phyloP scores from a whole-genome alignment of 768 basidiomycete species.

The Panus rudis region DNA sequence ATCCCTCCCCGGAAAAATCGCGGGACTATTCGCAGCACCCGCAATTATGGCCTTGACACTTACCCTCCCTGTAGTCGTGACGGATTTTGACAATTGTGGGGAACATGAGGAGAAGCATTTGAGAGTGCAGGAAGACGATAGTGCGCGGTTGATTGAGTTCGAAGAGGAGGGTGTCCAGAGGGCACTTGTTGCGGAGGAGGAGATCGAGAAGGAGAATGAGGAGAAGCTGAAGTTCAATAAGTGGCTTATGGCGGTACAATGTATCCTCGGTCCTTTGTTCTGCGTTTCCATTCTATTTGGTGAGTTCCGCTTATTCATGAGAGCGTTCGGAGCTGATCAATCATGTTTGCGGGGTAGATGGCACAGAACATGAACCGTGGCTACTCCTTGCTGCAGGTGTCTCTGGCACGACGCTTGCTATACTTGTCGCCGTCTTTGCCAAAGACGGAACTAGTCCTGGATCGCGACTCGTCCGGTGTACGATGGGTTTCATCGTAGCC shows the following conservation, averaged over 20 bases:
- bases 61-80: conserved; percentile 86
- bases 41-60: conserved; percentile 81
- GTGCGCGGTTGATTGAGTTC: conserved; percentile 50
- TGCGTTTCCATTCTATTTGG: conserved; percentile 71
- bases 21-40: conserved; percentile 76
- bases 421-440: conserved; percentile 53
- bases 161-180: conserved; percentile 72
- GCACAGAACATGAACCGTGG: conserved; percentile 38
- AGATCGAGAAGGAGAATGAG: conserved; percentile 54
- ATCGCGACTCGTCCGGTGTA: conserved; percentile 67
- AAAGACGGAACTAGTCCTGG: conserved; percentile 50
- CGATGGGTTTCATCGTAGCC: conserved; percentile 85
- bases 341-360: conserved; percentile 29
- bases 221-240: conserved; percentile 65
- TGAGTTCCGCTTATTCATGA: conserved; percentile 31
- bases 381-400: conserved; percentile 47
- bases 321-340: not conserved
- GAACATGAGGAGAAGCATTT: conserved; percentile 33
- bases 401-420: conserved; percentile 46
- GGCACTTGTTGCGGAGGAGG: conserved; percentile 66
- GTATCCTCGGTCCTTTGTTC: conserved; percentile 75
- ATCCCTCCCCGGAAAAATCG: conserved; percentile 61
- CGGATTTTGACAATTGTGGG: conserved; percentile 34
- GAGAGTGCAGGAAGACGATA: conserved; percentile 23
- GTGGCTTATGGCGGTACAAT: conserved; percentile 83